Evolutionary conservation across 441 rosid species (phyloP).

Genomic region (Gossypium schwendimanii): DNA sequence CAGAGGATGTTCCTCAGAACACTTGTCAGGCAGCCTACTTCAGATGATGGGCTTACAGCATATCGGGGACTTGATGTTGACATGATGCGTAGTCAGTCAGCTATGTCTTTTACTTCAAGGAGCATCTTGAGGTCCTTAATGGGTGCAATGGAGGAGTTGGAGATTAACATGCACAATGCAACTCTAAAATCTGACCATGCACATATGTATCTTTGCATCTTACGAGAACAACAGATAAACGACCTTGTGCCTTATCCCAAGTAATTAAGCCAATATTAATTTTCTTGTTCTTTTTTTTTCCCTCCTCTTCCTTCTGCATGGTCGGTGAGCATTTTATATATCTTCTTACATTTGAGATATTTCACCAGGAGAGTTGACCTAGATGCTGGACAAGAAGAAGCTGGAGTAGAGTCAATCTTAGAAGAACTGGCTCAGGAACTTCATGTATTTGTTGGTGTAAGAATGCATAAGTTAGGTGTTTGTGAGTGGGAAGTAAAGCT

Average conservation of each 20-base stretch:
- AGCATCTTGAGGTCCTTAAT: slow-evolving; percentile 82
- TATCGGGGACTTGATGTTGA: slow-evolving; percentile 56
- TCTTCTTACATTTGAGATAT: slow-evolving; percentile 26
- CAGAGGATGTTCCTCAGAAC: slow-evolving; percentile 97
- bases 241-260: slow-evolving; percentile 86
- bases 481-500: slow-evolving; percentile 99
- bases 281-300: neutral
- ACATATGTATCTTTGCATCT: slow-evolving; percentile 88
- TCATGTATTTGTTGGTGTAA: slow-evolving; percentile 74
- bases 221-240: slow-evolving; percentile 79
- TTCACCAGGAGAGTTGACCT: slow-evolving; percentile 74
- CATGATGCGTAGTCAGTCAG: slow-evolving; percentile 34
- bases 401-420: slow-evolving; percentile 58
- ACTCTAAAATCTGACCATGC: slow-evolving; percentile 80
- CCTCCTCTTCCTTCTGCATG: neutral
- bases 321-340: slow-evolving; percentile 9
- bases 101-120: slow-evolving; percentile 69
- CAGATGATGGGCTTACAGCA: slow-evolving; percentile 54
- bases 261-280: slow-evolving; percentile 33
- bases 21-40: slow-evolving; percentile 80
- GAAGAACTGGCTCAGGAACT: slow-evolving; percentile 72
- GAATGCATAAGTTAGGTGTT: slow-evolving; percentile 88
- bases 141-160: slow-evolving; percentile 97
- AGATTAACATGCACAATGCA: slow-evolving; percentile 85
- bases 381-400: slow-evolving; percentile 65